Evolutionary conservation across 2,329 filamentous ascomycete species (phyloP).

Genomic region (Colletotrichum simmondsii): DNA sequence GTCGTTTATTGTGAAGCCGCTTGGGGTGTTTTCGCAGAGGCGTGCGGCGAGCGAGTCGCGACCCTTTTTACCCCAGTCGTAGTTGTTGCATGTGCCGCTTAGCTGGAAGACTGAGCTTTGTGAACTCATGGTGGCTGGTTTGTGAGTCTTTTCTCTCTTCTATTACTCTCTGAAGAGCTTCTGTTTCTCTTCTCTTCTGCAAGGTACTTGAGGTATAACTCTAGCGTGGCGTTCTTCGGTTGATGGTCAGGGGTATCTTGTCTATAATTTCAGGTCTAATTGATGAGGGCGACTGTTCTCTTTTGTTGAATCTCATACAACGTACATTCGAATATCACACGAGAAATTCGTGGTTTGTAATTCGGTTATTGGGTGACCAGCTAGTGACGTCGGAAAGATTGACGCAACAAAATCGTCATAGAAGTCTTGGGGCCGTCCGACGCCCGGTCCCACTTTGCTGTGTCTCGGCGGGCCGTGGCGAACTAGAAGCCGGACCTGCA

Average conservation of each 20-base stretch:
- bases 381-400: constrained; percentile 29
- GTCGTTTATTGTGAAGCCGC: constrained; percentile 73
- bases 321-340: too few relatives aligned
- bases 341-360: too few relatives aligned
- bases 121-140: constrained; percentile 16
- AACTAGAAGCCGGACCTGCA: constrained; percentile 1
- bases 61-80: constrained; percentile 78
- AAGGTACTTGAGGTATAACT: too few relatives aligned
- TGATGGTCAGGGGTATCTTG: too few relatives aligned
- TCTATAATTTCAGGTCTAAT: too few relatives aligned
- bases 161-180: too few relatives aligned
- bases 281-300: too few relatives aligned
- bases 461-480: constrained; percentile 11
- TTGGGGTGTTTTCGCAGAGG: constrained; percentile 73
- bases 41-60: constrained; percentile 72
- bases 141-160: not conserved
- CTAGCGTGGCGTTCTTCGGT: too few relatives aligned
- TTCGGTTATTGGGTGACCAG: not conserved
- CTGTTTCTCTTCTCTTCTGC: too few relatives aligned
- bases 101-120: constrained; percentile 54
- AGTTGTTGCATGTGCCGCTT: constrained; percentile 65
- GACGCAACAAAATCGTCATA: constrained; percentile 34
- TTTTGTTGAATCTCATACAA: too few relatives aligned
- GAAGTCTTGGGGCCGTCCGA: not conserved
- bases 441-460: constrained; percentile 4